Base-by-base conservation (phyloP, 371 early-diverging fungal species). In the Thermomucor indicae-seudaticae region DNA sequence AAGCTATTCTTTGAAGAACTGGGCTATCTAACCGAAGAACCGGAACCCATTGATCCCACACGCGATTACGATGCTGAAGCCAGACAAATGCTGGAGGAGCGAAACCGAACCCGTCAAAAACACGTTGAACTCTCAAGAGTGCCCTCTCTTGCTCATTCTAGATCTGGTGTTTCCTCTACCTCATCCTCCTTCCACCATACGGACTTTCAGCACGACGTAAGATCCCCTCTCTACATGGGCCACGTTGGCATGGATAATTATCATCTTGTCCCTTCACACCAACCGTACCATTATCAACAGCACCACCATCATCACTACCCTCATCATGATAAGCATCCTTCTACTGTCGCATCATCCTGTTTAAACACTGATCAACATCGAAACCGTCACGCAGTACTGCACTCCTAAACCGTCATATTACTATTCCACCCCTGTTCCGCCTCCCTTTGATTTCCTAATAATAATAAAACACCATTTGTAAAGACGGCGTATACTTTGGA, bases 31-130 rank as follows among this genome's bases (percentile, higher is more conserved):
- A 57, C 62, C 10, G 70, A 69, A 44, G 70, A 69, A 29, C 70
- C 70, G 37, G 65, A 69, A 14, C 65, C 62, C 16, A 65, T 69
- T 41, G 70, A 69, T 62, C 70, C 70, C 17, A 62, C 47, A 8
- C 54, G 55, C 30, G 63, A 69, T 31, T 69, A 69, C 30, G 70
- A 64, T 30, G 55, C 53, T 27, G 70, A 69, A 40, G 51, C 57
- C 38, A 4, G 41, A 39, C 39, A 35, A 20, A 41, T 52, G 22
- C 22, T 62, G 5, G 43, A 37, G 30, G 55, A 55, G 42, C 50
- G 63, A 14, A 44, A 59, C 38, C 52, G 50, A 23, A 51, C 51
- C 22, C 59, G 62, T n/a, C 52, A 59, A 31, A 49, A 57, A 32
- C 57, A 57, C 32, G 46, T 57, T 6, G 35, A 57, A 17, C 20